Evolutionary conservation across 306 rosid species (phyloP), one percentile per base, ranked within the genome.

Genomic region (Rosa lucieae): DNA sequence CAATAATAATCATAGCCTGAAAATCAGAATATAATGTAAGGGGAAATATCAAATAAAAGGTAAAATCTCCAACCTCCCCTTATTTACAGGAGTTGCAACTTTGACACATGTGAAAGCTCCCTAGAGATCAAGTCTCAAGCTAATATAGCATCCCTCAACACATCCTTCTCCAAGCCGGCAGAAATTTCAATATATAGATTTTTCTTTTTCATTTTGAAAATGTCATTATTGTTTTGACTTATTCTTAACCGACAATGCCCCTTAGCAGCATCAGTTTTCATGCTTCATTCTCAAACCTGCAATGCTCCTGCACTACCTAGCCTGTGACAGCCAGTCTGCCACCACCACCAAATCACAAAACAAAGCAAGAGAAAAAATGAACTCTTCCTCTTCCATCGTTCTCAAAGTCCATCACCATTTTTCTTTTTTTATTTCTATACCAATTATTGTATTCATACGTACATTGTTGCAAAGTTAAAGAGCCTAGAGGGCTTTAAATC

Each of bases 1-100:
- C 97, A 85, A 91, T 76, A 70, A 96, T 89, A 77, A 96, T 81
- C 99, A 96, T 96, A 62, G 91, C 99, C 99, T 96, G 90, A 82
- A 85, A 89, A 83, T 67, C 67, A 79, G 55, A 39, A 81, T 3
- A 77, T 48, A 65, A 62, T 37, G 37, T 48, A 14, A 47, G 48
- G 46, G 70, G 23, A 76, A 46, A 5, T 47, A 55, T 39, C n/a
- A 26, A 74, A 52, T 44, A 14, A 23, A 21, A 61, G 35, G 7
- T 62, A 21, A 17, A 10, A 23, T 67, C 2, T 53, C 12, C 12
- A 66, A 55, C 63, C 49, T 44, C 69, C 37, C 71, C 46, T 52
- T 42, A 26, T 48, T 61, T 32, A 35, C 46, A 10, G 10, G 66
- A 55, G 49, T 3, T n/a, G 71, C 67, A 40, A 39, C 5, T 63